Base-by-base conservation (phyloP, 1,139 yeast species). In the Pichia sp. region DNA sequence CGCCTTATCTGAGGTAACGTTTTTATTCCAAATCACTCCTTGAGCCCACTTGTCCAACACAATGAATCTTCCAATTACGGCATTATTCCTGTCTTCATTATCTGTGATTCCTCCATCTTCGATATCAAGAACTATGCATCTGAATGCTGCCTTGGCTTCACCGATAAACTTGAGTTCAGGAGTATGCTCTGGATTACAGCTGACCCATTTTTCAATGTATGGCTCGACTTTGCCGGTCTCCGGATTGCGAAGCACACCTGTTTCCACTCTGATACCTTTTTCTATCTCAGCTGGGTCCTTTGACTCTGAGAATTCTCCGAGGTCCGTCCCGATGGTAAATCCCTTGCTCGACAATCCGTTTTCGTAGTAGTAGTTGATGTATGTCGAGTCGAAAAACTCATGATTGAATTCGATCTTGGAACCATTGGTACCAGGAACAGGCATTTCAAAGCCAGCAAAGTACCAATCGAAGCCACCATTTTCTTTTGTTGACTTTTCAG, bases 141-240 rank as follows among this genome's bases (percentile, higher is more conserved):
- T 65, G 58, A 19, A 51, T 3, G 9, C 48, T 1, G 79, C 73
- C 57, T 44, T 18, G 10, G 16, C 21, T 2, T 30, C 31, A 23
- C 39, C 41, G n/a, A 36, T 10, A 25, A 22, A 49, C 3, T 19
- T 7, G 8, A 41, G 26, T 1, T 46, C 30, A 7, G 44, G 43
- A 12, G 19, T 23, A 4, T 39, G 22, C 10, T 39, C 47, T 1
- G 82, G 74, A 60, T 79, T 77, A 34, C 82, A 61, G 8, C 78
- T 72, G 58, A 82, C 65, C 87, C 87, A 82, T 22, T 79, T 70
- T 64, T 82, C 87, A 34, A 75, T 68, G 58, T 80, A 82, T 6
- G 70, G 70, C 53, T 75, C 76, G 5, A 65, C 60, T n/a, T 62
- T 58, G 0, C 78, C 78, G 0, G 82, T 72, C 2, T 58, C 74